Evolutionary conservation across 2,329 filamentous ascomycete species (phyloP).

Genomic region (Acephala macrosclerotiorum): DNA sequence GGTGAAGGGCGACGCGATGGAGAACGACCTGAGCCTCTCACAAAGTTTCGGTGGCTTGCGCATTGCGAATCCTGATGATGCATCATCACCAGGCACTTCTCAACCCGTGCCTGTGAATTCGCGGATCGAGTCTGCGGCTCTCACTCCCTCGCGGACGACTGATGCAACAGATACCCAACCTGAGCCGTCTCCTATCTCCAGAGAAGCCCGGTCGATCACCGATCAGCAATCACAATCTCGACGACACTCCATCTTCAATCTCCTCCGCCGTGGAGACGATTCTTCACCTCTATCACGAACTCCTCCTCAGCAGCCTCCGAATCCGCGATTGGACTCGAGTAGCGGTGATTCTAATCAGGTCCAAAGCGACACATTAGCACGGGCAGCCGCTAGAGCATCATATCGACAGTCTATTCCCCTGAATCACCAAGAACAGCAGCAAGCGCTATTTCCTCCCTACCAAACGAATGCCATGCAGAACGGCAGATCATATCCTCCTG

Average conservation of each 20-base stretch:
- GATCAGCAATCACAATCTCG: conserved; percentile 43
- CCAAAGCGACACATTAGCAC: conserved; percentile 37
- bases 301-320: conserved; percentile 32
- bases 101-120: conserved; percentile 39
- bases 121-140: conserved; percentile 26
- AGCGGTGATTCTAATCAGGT: conserved; percentile 41
- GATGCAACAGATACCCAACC: conserved; percentile 25
- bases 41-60: conserved; percentile 92
- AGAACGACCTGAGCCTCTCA: conserved; percentile 90
- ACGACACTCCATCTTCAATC: conserved; percentile 46
- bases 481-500: conserved; percentile 46
- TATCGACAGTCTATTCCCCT: conserved; percentile 52
- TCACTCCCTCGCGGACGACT: conserved; percentile 23
- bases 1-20: conserved; percentile 63
- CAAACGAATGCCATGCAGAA: conserved; percentile 51
- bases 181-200: conserved; percentile 32
- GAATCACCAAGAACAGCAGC: conserved; percentile 52
- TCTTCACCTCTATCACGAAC: conserved; percentile 28
- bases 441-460: conserved; percentile 51
- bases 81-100: conserved; percentile 37
- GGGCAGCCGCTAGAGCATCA: conserved; percentile 42
- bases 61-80: conserved; percentile 88
- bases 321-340: conserved; percentile 38
- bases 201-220: conserved; percentile 37
- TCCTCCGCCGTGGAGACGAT: conserved; percentile 44